phyloP scores from a whole-genome alignment of 192 early-diverging fungal genomes.

The Coemansia sp. region DNA sequence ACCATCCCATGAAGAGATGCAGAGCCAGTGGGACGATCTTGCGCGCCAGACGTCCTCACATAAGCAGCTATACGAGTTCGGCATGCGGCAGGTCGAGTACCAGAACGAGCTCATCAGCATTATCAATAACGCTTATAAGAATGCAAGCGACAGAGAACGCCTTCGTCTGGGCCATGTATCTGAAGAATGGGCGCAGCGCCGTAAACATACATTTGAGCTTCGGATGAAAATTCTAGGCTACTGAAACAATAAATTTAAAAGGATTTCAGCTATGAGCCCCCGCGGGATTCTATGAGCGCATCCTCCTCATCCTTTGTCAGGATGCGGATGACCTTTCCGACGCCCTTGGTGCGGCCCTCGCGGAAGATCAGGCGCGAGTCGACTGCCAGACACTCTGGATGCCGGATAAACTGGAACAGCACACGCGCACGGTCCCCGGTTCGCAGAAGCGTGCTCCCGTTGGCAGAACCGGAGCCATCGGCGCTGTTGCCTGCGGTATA shows the following conservation, averaged over 20 bases:
- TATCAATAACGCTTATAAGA: background rate
- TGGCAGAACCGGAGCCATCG: conserved; percentile 54
- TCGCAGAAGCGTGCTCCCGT: conserved; percentile 49
- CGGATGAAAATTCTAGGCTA: conserved; percentile 13
- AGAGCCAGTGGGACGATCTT: conserved; percentile 16
- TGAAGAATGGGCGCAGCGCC: conserved; percentile 9
- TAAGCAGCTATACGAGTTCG: conserved; percentile 8
- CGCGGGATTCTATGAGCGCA: background rate
- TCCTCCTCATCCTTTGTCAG: conserved; percentile 31
- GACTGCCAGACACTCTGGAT: conserved; percentile 68
- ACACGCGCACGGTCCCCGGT: conserved; percentile 85
- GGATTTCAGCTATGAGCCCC: too few relatives aligned
- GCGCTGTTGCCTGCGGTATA: conserved; percentile 30
- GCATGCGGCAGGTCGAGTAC: conserved; percentile 26
- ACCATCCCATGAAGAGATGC: conserved; percentile 31
- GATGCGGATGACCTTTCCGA: conserved; percentile 73
- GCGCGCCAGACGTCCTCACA: background rate
- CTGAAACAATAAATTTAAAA: too few relatives aligned
- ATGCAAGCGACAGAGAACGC: too few relatives aligned
- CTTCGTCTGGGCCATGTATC: conserved; percentile 4
- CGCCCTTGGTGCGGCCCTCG: conserved; percentile 85
- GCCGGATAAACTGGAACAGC: conserved; percentile 76
- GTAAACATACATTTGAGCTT: conserved; percentile 13
- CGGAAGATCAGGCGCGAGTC: conserved; percentile 70
- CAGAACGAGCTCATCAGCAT: conserved; percentile 19